Conservation (phyloP, 2,329 filamentous ascomycete species). For the Trichoderma atrobrunneum region DNA sequence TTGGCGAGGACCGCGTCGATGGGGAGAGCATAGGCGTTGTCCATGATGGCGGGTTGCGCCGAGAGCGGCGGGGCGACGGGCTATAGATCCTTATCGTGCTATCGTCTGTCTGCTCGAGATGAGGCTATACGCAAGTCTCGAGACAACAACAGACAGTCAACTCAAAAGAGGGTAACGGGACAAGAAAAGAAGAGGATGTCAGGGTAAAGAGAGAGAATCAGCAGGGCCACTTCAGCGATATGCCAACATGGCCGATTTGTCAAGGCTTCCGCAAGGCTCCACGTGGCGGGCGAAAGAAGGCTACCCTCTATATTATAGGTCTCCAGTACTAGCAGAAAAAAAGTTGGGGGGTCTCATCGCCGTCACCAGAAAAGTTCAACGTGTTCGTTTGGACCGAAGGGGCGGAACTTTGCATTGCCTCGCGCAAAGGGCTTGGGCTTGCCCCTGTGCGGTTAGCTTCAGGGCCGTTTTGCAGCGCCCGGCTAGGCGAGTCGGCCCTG, state of each 20-base stretch:
- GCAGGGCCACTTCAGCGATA: slow-evolving; percentile 22
- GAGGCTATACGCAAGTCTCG: slow-evolving; percentile 5
- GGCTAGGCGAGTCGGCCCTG: slow-evolving; percentile 4
- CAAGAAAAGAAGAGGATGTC: slow-evolving; percentile 1
- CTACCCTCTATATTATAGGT: neutral
- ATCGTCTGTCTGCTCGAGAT: neutral
- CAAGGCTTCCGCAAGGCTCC: slow-evolving; percentile 28
- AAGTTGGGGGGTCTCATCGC: slow-evolving; percentile 2
- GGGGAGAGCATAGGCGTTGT: slow-evolving; percentile 59
- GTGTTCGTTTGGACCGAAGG: slow-evolving; percentile 26
- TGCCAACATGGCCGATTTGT: slow-evolving; percentile 32
- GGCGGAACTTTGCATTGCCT: slow-evolving; percentile 21
- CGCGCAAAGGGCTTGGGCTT: slow-evolving; percentile 19
- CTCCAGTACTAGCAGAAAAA: slow-evolving; percentile 2
- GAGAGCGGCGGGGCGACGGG: slow-evolving; percentile 12
- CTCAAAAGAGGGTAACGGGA: neutral
- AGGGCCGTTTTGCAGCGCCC: slow-evolving; percentile 18
- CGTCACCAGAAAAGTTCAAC: slow-evolving; percentile 26
- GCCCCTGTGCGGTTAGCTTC: slow-evolving; percentile 20
- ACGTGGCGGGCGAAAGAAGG: slow-evolving; percentile 29
- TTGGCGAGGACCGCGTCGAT: slow-evolving; percentile 57
- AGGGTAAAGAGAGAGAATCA: slow-evolving; percentile 19
- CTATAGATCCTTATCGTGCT: neutral
- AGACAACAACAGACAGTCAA: slow-evolving; percentile 5
- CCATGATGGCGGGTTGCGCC: slow-evolving; percentile 45